A percentile compares a stretch with the other conserved stretches of the same genome.
Conservation (phyloP, 1,139 yeast species). For the Sugiyamaella paludigena region DNA sequence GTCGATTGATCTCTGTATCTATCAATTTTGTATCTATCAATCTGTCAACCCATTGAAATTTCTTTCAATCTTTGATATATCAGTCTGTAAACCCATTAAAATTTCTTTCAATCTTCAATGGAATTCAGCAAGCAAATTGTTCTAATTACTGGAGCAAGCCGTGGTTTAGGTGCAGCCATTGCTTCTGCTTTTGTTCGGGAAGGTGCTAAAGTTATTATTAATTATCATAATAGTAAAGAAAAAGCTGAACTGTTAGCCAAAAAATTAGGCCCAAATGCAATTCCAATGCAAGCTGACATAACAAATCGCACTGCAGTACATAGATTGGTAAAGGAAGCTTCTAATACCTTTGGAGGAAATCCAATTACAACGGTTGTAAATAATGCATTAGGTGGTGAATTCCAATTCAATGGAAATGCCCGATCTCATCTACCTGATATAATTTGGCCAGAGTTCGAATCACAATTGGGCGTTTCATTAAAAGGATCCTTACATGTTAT, state of each 20-base stretch:
- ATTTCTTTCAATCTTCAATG: not conserved
- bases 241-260: conserved; percentile 1
- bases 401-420: conserved; percentile 4
- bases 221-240: not conserved
- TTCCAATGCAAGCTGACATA: conserved; percentile 3
- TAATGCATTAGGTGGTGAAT: conserved; percentile 5
- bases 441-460: not conserved
- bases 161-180: conserved; percentile 6
- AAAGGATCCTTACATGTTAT: conserved; percentile 1
- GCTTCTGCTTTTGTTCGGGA: conserved; percentile 2
- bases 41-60: too few species aligned
- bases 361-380: conserved; percentile 3
- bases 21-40: too few species aligned
- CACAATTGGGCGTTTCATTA: conserved; percentile 1
- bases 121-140: conserved; percentile 2
- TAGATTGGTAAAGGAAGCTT: not conserved
- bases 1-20: too few species aligned
- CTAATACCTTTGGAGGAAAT: not conserved
- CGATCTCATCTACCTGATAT: not conserved
- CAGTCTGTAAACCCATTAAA: too few species aligned
- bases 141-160: conserved; percentile 3
- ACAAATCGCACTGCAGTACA: not conserved
- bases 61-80: too few species aligned
- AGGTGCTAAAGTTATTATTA: conserved; percentile 4
- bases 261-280: not conserved